phyloP scores from a whole-genome alignment of 352 stramenopile species.

The Globisporangium perplexum region DNA sequence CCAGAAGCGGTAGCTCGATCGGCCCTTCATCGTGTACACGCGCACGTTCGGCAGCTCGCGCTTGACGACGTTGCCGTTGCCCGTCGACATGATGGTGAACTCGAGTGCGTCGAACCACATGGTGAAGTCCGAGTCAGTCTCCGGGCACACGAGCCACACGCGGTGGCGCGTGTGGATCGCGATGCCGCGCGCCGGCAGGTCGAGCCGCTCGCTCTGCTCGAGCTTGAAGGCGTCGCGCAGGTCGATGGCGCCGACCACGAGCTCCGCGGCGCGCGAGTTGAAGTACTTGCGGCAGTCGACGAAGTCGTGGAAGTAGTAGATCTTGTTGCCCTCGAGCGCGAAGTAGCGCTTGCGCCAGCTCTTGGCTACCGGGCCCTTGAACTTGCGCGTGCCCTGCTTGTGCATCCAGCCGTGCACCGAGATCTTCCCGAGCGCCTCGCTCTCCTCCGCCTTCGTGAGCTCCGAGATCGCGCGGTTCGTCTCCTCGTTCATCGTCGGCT shows the following conservation, averaged over 20 bases:
- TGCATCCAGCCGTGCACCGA: constrained; percentile 81
- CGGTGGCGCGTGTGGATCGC: constrained; percentile 73
- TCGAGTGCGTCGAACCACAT: constrained; percentile 83
- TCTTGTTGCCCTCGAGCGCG: constrained; percentile 75
- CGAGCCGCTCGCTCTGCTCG: constrained; percentile 67
- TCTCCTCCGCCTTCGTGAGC: constrained; percentile 53
- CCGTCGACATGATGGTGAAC: constrained; percentile 67
- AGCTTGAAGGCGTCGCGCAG: constrained; percentile 75
- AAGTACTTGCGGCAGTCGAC: constrained; percentile 87
- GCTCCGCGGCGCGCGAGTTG: constrained; percentile 67
- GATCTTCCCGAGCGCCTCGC: constrained; percentile 53
- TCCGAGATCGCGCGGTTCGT: constrained; percentile 60
- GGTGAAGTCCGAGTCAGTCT: constrained; percentile 74
- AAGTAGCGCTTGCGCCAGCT: constrained; percentile 81
- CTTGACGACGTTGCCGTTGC: constrained; percentile 69
- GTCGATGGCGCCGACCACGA: constrained; percentile 73
- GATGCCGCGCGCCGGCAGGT: constrained; percentile 58
- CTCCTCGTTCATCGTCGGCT: constrained; percentile 18
- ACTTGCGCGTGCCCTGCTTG: constrained; percentile 78
- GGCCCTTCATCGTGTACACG: constrained; percentile 73
- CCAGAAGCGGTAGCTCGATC: constrained; percentile 60
- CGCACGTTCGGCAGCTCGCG: constrained; percentile 75
- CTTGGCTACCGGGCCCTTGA: constrained; percentile 76
- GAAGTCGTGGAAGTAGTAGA: constrained; percentile 84
- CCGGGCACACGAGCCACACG: constrained; percentile 69